A percentile compares a stretch with the other conserved stretches of the same genome.
phyloP scores from a whole-genome alignment of 345 rosid genomes.

The Dovyalis caffra region DNA sequence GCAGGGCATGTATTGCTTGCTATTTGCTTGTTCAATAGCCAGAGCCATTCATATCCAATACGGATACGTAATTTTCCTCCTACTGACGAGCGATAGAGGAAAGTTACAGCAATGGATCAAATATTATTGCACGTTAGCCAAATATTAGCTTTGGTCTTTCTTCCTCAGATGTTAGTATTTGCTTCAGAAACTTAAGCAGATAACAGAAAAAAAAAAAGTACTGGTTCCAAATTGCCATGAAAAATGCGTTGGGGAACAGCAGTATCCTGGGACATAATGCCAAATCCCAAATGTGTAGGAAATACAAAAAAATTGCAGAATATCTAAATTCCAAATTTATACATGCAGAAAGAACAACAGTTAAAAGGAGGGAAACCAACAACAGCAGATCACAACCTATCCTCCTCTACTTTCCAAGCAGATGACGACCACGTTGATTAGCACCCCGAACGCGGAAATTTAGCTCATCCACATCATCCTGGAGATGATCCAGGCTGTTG shows the following conservation, averaged over 20 bases:
- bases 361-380: neutral
- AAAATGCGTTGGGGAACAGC: neutral
- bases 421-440: slow-evolving; percentile 53
- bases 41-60: too few relatives aligned
- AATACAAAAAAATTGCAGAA: neutral
- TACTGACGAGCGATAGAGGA: too few relatives aligned
- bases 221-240: neutral
- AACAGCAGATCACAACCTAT: neutral
- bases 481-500: slow-evolving; percentile 54
- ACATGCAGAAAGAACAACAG: neutral
- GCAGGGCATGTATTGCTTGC: too few relatives aligned
- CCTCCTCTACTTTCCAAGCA: slow-evolving; percentile 68
- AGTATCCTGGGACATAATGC: neutral
- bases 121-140: neutral
- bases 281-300: neutral
- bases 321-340: slow-evolving; percentile 11
- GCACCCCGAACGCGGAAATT: slow-evolving; percentile 60
- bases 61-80: too few relatives aligned
- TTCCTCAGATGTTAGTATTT: neutral
- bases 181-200: neutral
- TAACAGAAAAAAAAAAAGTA: neutral
- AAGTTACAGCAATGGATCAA: too few relatives aligned
- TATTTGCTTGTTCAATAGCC: too few relatives aligned
- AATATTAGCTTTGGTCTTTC: neutral
- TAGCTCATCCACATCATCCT: slow-evolving; percentile 69